Percentiles rank a stretch among this genome's conserved stretches.
phyloP scores from a whole-genome alignment of 352 stramenopile species.

The Thalassiosira mediterranea region DNA sequence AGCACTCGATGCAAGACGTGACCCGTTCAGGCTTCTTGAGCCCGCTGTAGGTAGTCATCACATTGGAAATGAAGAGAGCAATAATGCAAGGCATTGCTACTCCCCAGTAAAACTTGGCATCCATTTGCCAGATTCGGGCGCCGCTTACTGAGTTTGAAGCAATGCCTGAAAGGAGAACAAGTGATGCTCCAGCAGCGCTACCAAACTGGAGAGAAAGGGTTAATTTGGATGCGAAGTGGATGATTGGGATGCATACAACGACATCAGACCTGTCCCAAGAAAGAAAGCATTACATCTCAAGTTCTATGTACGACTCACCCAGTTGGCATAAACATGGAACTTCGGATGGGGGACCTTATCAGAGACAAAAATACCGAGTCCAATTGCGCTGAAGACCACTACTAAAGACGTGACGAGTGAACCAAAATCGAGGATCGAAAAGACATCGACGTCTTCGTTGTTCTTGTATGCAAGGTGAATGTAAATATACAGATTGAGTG shows the following conservation, averaged over 20 bases:
- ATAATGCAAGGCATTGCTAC: conserved; percentile 64
- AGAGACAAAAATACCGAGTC: conserved; percentile 51
- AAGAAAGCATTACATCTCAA: too few species aligned
- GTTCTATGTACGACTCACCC: too few species aligned
- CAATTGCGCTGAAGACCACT: conserved; percentile 75
- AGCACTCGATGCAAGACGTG: conserved; percentile 82
- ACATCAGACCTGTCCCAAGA: neutral
- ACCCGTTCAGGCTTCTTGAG: conserved; percentile 61
- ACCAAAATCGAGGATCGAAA: conserved; percentile 69
- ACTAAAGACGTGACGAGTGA: conserved; percentile 67
- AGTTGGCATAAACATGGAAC: conserved; percentile 62
- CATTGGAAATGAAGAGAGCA: conserved; percentile 54
- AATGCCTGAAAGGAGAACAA: conserved; percentile 60
- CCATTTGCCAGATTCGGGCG: conserved; percentile 54
- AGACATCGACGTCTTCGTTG: conserved; percentile 52
- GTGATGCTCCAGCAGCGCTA: conserved; percentile 50
- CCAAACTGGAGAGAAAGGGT: conserved; percentile 33
- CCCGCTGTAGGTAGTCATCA: conserved; percentile 20
- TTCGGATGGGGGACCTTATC: conserved; percentile 37
- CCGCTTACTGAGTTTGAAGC: conserved; percentile 28
- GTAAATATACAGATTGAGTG: conserved; percentile 82
- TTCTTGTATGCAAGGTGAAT: conserved; percentile 59
- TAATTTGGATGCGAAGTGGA: too few species aligned
- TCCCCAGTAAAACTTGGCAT: conserved; percentile 70
- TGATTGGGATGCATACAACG: neutral